Conservation (phyloP, 139 green algal species). For the Chlorella ohadii region DNA sequence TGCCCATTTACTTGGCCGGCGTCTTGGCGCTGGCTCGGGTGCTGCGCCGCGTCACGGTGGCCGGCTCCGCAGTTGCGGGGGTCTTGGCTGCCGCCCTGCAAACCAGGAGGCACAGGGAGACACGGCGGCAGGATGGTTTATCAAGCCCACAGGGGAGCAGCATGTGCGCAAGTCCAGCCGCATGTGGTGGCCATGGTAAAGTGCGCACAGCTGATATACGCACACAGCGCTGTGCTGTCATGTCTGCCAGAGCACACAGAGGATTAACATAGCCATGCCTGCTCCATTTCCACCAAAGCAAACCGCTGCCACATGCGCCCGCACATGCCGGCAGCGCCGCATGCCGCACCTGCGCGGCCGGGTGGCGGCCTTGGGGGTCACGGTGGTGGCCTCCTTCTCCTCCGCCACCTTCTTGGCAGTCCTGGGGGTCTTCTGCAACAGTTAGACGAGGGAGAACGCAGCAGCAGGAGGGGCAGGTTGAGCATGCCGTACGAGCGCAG, state of each 20-base stretch:
- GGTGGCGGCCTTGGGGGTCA: conserved; percentile 36
- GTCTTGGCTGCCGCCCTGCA: conserved; percentile 29
- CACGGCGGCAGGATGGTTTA: not conserved
- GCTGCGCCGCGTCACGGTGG: conserved; percentile 17
- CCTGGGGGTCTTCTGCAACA: conserved; percentile 12
- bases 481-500: not conserved
- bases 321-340: no score
- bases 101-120: not conserved
- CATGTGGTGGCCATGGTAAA: no score
- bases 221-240: not conserved
- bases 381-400: conserved; percentile 35
- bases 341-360: not conserved
- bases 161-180: no score
- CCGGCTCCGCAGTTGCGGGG: conserved; percentile 15
- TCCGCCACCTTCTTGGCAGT: not conserved
- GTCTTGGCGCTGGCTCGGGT: conserved; percentile 2
- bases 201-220: no score
- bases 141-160: not conserved
- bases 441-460: not conserved
- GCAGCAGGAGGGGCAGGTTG: not conserved
- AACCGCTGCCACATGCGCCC: no score
- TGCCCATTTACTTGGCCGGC: not conserved
- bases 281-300: not conserved
- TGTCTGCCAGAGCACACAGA: not conserved
- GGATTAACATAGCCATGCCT: not conserved